These are phyloP conservation scores for Ophiostoma montium DNA, from an alignment of 2,329 filamentous ascomycete species.

Conservation along the genomic window DNA sequence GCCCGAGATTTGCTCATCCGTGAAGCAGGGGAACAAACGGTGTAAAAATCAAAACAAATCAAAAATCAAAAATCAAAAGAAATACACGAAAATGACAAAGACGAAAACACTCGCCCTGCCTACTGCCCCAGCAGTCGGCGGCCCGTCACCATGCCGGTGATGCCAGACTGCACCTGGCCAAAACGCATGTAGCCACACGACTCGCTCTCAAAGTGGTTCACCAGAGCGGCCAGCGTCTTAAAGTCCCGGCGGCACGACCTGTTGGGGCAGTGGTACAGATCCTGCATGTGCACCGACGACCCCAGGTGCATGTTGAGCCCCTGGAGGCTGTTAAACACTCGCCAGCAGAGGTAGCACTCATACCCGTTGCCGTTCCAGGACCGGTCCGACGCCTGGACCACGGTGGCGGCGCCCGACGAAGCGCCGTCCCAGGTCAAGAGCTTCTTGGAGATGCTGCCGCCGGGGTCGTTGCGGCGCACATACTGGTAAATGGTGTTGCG, in stretches of 20 bases:
- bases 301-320: constrained; percentile 38
- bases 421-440: constrained; percentile 30
- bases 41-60: too few relatives aligned
- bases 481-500: constrained; percentile 32
- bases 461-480: constrained; percentile 31
- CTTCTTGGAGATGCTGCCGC: constrained; percentile 35
- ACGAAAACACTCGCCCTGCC: neutral
- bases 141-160: constrained; percentile 6
- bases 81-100: neutral
- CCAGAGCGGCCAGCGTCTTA: constrained; percentile 23
- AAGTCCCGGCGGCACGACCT: constrained; percentile 23
- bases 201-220: constrained; percentile 32
- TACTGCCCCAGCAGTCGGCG: neutral
- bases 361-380: constrained; percentile 32
- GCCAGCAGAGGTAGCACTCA: constrained; percentile 41
- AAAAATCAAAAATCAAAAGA: too few relatives aligned
- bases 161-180: constrained; percentile 19
- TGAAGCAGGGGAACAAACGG: too few relatives aligned
- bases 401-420: constrained; percentile 15
- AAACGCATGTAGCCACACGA: constrained; percentile 26
- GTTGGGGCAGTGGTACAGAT: constrained; percentile 28
- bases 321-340: constrained; percentile 22
- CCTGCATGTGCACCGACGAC: constrained; percentile 26
- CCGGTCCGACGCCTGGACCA: constrained; percentile 21
- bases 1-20: too few relatives aligned